These are phyloP conservation scores for Eucalyptus polybractea DNA, from an alignment of 345 rosid genomes.

Conservation along the genomic window DNA sequence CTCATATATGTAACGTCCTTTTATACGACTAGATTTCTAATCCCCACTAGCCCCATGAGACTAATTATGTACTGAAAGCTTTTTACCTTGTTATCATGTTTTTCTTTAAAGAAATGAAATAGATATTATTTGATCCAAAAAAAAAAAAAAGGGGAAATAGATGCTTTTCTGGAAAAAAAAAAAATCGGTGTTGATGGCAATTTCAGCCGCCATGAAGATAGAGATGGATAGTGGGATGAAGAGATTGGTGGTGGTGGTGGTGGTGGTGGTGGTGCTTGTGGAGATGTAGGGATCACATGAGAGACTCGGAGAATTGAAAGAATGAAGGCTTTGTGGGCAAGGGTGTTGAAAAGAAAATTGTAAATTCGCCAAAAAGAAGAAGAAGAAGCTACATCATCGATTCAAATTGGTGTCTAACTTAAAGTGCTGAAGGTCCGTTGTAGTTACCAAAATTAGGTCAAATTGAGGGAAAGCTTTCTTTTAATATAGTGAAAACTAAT, in stretches of 20 bases:
- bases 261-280: not conserved
- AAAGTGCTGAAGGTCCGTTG: not conserved
- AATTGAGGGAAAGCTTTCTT: not conserved
- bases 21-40: too few relatives aligned
- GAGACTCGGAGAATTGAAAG: not conserved
- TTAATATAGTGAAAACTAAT: fast-evolving
- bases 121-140: too few relatives aligned
- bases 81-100: not conserved
- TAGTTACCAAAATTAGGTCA: not conserved
- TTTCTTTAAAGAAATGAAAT: not conserved
- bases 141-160: not conserved
- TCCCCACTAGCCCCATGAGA: not conserved
- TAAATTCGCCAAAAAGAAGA: not conserved
- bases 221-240: not conserved
- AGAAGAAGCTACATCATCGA: not conserved
- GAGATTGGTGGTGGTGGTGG: not conserved
- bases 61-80: not conserved
- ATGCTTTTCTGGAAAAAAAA: not conserved
- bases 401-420: not conserved
- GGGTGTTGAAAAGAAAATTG: not conserved
- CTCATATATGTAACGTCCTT: not conserved
- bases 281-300: not conserved
- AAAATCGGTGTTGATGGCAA: not conserved
- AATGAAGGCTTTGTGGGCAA: not conserved
- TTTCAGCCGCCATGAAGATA: not conserved